Conservation (phyloP, 352 stramenopile genomes). For the Aphanomyces cochlioides region DNA sequence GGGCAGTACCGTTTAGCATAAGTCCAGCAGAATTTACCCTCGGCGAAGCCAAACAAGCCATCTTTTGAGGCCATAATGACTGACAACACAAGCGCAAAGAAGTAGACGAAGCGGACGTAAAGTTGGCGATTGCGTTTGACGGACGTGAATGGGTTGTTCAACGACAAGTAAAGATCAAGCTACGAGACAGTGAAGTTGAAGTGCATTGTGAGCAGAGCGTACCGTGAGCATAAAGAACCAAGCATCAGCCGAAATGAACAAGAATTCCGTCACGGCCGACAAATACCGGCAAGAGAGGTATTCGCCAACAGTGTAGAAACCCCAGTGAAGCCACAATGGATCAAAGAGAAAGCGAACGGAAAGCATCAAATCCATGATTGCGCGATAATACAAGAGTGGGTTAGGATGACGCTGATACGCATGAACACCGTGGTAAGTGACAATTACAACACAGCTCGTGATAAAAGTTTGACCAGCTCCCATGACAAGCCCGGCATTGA, state of each 20-base stretch:
- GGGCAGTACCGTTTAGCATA: constrained; percentile 37
- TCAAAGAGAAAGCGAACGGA: constrained; percentile 70
- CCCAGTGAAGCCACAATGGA: constrained; percentile 49
- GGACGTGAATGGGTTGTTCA: constrained; percentile 85
- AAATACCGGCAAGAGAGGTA: constrained; percentile 49
- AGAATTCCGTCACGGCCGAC: constrained; percentile 70
- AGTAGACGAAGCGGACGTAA: constrained; percentile 65
- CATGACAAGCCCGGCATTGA: constrained; percentile 22
- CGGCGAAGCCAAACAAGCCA: constrained; percentile 49
- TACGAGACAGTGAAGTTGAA: constrained; percentile 21
- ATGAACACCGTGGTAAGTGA: constrained; percentile 77
- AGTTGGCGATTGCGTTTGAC: constrained; percentile 55
- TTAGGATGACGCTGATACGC: constrained; percentile 74
- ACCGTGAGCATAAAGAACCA: constrained; percentile 83
- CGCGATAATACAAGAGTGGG: constrained; percentile 82
- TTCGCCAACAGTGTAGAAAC: constrained; percentile 41
- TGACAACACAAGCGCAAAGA: constrained; percentile 39
- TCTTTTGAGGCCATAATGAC: constrained; percentile 38
- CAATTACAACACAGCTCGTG: constrained; percentile 48
- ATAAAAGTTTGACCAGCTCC: constrained; percentile 15
- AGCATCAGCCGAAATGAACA: constrained; percentile 71
- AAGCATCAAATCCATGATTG: constrained; percentile 64
- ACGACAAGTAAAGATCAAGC: constrained; percentile 33
- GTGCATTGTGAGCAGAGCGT: constrained; percentile 52
- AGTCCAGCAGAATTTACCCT: constrained; percentile 80